These are phyloP conservation scores for Calonectria montana DNA, from an alignment of 2,329 filamentous ascomycete genomes.

Conservation along the genomic window DNA sequence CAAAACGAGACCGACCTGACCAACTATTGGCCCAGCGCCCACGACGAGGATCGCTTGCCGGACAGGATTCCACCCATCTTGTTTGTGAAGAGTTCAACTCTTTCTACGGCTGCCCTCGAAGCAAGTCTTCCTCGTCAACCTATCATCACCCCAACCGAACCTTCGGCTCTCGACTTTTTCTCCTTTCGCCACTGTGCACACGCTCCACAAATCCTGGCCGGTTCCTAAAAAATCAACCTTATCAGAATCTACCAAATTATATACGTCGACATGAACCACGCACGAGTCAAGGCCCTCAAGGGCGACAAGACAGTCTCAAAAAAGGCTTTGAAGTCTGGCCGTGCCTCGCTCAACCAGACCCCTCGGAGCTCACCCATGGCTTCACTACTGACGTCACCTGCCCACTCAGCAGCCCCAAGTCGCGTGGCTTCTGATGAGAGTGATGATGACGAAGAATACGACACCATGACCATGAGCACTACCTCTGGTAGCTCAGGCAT, in stretches of 20 bases:
- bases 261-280: constrained; percentile 65
- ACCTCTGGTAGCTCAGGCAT: constrained; percentile 56
- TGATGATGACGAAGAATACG: constrained; percentile 62
- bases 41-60: constrained; percentile 41
- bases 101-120: constrained; percentile 13
- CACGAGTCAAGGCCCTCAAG: constrained; percentile 74
- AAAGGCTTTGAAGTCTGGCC: constrained; percentile 71
- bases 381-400: constrained; percentile 68
- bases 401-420: constrained; percentile 69
- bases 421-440: constrained; percentile 72
- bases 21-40: constrained; percentile 2
- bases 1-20: constrained; percentile 39
- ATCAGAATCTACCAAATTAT: constrained; percentile 3
- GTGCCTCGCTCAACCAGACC: constrained; percentile 68
- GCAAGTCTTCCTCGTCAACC: constrained; percentile 41
- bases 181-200: background rate
- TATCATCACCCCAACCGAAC: background rate
- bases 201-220: background rate
- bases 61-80: constrained; percentile 27
- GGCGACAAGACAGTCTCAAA: constrained; percentile 79
- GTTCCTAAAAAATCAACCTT: background rate
- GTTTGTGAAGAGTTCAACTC: constrained; percentile 15
- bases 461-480: constrained; percentile 58
- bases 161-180: background rate
- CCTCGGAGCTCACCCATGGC: constrained; percentile 68